Evolutionary conservation across 2,329 filamentous ascomycete genomes (phyloP).

Genomic region (Chrysoporthe austroafricana): DNA sequence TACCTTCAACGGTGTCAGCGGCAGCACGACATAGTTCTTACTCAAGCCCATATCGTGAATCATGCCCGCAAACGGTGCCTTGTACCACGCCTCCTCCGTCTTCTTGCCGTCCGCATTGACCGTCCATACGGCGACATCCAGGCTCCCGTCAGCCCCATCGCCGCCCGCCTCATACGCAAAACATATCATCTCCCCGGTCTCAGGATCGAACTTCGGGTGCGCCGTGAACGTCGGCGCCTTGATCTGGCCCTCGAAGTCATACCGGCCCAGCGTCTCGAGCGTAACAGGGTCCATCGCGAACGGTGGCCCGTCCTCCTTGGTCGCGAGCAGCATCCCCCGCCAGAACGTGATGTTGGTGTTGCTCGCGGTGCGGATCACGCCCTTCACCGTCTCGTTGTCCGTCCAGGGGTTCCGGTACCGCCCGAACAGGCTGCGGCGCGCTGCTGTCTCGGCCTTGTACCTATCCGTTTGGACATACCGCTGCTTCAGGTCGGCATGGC

Average conservation of each 20-base stretch:
- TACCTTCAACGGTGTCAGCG: constrained; percentile 53
- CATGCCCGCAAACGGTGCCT: constrained; percentile 56
- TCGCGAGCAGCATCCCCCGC: constrained; percentile 57
- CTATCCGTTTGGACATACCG: constrained; percentile 48
- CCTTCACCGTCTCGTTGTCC: constrained; percentile 57
- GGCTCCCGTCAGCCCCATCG: constrained; percentile 46
- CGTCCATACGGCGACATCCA: constrained; percentile 52
- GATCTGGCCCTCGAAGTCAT: constrained; percentile 57
- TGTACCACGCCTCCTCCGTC: constrained; percentile 52
- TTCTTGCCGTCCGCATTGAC: constrained; percentile 47
- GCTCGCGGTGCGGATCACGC: constrained; percentile 58
- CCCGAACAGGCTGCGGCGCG: constrained; percentile 51
- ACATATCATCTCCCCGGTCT: constrained; percentile 55
- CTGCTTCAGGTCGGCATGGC: constrained; percentile 48
- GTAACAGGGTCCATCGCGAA: constrained; percentile 55
- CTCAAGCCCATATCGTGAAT: constrained; percentile 55
- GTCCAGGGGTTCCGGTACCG: constrained; percentile 62
- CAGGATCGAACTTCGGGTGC: constrained; percentile 57
- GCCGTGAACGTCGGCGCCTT: constrained; percentile 52
- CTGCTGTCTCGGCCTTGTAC: constrained; percentile 35
- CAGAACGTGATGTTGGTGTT: constrained; percentile 66
- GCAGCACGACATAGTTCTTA: constrained; percentile 52
- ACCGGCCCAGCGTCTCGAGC: constrained; percentile 53
- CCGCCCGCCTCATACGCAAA: constrained; percentile 55
- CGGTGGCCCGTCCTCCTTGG: constrained; percentile 58